Evolutionary conservation across 208 protist species (phyloP), one percentile per base, ranked within the genome.

Genomic region (Naegleria gruberi): DNA sequence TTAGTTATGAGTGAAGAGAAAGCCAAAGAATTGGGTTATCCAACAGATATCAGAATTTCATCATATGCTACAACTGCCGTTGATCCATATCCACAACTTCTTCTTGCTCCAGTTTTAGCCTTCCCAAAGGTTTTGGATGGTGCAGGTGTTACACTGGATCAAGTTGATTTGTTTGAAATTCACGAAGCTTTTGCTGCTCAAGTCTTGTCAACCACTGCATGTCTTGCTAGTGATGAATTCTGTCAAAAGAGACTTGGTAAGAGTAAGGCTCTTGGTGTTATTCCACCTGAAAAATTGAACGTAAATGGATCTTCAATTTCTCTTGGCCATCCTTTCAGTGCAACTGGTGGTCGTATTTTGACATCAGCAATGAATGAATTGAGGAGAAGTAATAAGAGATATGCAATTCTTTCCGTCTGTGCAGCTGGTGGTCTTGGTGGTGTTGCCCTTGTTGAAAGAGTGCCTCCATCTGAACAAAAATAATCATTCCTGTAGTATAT

Each of bases 151-250:
- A 94, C 92, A 15, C 43, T 95, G 37, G 92, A 96, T 74, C 94
- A 97, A 85, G 95, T 97, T 47, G 95, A 97, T 89, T 90, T 96
- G 7, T 96, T 95, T 88, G 96, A 97, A 90, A 95, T 97, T 42
- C 96, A 97, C 87, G 96, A 97, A 91, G 96, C 96, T 1, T 97
- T 97, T 90, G 94, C 95, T 34, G 94, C 95, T 46, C 96, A 97
- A 92, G 95, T 97, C 19, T 93, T 97, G 77, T 93, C 93, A 0
- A 97, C 95, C 34, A 92, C 96, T 87, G 95, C 95, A 91, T 94
- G 91, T 91, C 65, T 96, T 10, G 89, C 90, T 37, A 95, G 92
- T 7, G 92, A 94, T 30, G 95, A 97, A 88, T 97, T 96, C 88
- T 96, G 94, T 84, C 90, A 95, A 90, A 90, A 90, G 81, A 93